These are phyloP conservation scores for Colletotrichum tamarilloi DNA, from an alignment of 2,329 filamentous ascomycete species.

Conservation along the genomic window DNA sequence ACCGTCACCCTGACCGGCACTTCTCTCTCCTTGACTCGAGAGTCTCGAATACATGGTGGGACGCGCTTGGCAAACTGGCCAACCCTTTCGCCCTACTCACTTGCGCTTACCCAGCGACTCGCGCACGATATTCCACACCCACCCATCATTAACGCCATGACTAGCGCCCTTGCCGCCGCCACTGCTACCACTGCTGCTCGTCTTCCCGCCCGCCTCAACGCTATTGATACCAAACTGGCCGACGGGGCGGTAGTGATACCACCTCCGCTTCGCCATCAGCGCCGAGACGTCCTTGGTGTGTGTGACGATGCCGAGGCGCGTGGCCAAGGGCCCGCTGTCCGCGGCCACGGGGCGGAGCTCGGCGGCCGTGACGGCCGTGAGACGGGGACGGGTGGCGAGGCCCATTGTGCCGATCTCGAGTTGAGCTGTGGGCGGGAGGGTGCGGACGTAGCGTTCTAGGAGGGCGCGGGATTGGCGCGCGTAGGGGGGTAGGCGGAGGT, in stretches of 20 bases:
- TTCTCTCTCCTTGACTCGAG: not conserved
- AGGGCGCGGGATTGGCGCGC: conserved; percentile 70
- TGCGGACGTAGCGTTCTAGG: conserved; percentile 63
- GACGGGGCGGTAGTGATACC: conserved; percentile 55
- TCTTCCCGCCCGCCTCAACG: conserved; percentile 36
- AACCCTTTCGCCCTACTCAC: not conserved
- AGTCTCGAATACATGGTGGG: not conserved
- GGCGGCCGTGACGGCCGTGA: conserved; percentile 54
- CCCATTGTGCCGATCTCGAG: conserved; percentile 68
- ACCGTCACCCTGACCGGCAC: not conserved
- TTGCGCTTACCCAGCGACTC: conserved; percentile 43
- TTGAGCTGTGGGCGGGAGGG: conserved; percentile 56
- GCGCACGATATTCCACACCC: conserved; percentile 54
- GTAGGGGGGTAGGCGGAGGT: conserved; percentile 74
- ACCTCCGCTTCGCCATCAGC: conserved; percentile 49
- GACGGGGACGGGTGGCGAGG: conserved; percentile 64
- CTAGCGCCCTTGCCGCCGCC: conserved; percentile 40
- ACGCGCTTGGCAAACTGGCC: conserved; percentile 16
- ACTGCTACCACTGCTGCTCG: not conserved
- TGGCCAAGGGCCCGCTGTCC: conserved; percentile 14
- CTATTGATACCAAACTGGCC: conserved; percentile 49
- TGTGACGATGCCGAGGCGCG: conserved; percentile 54
- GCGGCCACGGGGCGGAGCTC: conserved; percentile 45
- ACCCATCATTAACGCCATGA: conserved; percentile 47
- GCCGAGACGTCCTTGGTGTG: conserved; percentile 48